Evolutionary conservation across 2,329 filamentous ascomycete species (phyloP).

Genomic region (Blumeriella jaapii): DNA sequence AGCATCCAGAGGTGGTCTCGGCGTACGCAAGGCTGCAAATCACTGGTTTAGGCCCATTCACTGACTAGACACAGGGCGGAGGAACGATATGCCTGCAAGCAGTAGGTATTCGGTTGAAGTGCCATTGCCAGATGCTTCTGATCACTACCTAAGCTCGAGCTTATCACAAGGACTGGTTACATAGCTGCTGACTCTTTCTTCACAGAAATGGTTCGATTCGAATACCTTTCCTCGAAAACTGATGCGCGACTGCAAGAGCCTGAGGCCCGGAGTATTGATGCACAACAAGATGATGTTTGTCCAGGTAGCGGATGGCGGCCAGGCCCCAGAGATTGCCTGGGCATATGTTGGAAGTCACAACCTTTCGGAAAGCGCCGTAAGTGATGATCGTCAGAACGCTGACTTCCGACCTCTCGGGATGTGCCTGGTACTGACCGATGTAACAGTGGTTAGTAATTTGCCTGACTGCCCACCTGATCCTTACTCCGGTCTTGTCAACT

Average conservation of each 20-base stretch:
- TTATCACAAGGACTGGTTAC: too few relatives aligned
- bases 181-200: not conserved
- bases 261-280: slow-evolving; percentile 61
- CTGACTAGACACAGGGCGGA: slow-evolving; percentile 37
- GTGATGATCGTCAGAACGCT: not conserved
- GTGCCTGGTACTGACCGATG: too few relatives aligned
- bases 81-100: slow-evolving; percentile 74
- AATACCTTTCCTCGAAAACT: slow-evolving; percentile 58
- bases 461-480: too few relatives aligned
- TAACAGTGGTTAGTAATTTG: too few relatives aligned
- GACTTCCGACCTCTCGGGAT: not conserved
- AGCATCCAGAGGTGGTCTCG: slow-evolving; percentile 49
- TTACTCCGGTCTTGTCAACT: too few relatives aligned
- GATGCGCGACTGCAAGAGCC: slow-evolving; percentile 66
- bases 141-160: too few relatives aligned
- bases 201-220: slow-evolving; percentile 51
- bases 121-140: too few relatives aligned
- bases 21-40: slow-evolving; percentile 31
- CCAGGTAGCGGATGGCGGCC: slow-evolving; percentile 20
- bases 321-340: slow-evolving; percentile 44
- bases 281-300: slow-evolving; percentile 71
- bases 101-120: too few relatives aligned
- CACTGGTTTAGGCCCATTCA: not conserved
- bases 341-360: slow-evolving; percentile 87
- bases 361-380: slow-evolving; percentile 82